Evolutionary conservation across 2,329 filamentous ascomycete genomes (phyloP), one percentile per base, ranked within the genome.

Genomic region (Fusarium nurragi): DNA sequence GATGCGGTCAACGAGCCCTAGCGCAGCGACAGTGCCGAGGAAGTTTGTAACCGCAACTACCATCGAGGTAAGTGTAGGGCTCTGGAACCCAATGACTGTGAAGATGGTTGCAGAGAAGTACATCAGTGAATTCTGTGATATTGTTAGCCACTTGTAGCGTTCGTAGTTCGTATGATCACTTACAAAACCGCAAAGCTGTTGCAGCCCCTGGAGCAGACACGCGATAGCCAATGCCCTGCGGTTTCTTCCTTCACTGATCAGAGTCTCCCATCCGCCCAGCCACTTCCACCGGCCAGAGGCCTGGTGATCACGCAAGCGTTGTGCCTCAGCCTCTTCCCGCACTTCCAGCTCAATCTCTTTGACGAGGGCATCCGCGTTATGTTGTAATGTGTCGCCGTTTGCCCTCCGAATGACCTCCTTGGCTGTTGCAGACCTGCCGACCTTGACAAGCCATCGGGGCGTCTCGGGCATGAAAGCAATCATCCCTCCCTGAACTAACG

Each of bases 71-170:
- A 94, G 83, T 0, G 92, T 95, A 6, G 93, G 92, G 53, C 88
- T 90, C 38, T 84, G 83, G 74, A 97, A 97, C 1, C 90, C 90
- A 1, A 97, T 84, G 28, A 93, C 83, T 4, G 86, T 84, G 73
- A 94, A 94, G 26, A 94, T 92, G 9, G 91, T 93, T 5, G 90
- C 91, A 1, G 91, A 93, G 74, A 93, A 97, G 77, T 97, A 97
- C 92, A 97, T 97, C 26, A 97, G 82, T 12, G 91, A 93, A 78
- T 97, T 97, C 86, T 89, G 66, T 12, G 12, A 21, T 10, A 39
- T 5, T 4, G 38, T 71, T 52, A 62, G 41, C 19, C 5, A 28
- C 30, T 7, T 13, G 18, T 52, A 43, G 14, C 5, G 25, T 28
- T 37, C 16, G 30, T 39, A 49, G 37, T 52, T 14, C 11, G 2